Conservation (phyloP, 2,329 filamentous ascomycete genomes). For the Exophiala viscosa region DNA sequence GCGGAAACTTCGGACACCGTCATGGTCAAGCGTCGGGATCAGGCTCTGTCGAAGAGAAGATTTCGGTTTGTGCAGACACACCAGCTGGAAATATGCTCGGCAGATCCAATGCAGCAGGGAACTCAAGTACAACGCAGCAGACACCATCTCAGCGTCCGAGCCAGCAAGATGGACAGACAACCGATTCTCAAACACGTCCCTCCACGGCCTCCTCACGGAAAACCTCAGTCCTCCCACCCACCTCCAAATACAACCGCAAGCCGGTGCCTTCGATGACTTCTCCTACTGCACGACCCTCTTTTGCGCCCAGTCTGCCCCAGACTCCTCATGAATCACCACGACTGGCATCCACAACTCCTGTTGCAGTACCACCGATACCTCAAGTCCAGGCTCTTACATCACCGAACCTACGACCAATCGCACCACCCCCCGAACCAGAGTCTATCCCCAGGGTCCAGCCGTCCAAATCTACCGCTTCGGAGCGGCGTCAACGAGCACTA, state of each 20-base stretch:
- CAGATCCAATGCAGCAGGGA: constrained; percentile 15
- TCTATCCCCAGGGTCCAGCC: constrained; percentile 12
- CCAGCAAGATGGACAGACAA: constrained; percentile 1
- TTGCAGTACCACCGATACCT: background rate
- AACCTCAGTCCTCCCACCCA: constrained; percentile 20
- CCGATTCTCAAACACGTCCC: constrained; percentile 16
- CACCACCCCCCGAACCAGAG: constrained; percentile 10
- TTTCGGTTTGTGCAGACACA: constrained; percentile 13
- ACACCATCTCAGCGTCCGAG: constrained; percentile 2
- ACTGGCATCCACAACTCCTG: constrained; percentile 4
- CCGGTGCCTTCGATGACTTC: constrained; percentile 13
- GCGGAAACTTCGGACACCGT: constrained; percentile 8
- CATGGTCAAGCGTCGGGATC: constrained; percentile 12
- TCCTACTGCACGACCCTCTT: constrained; percentile 9
- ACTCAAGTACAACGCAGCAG: constrained; percentile 16
- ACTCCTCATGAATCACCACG: constrained; percentile 24
- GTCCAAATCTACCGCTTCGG: constrained; percentile 24
- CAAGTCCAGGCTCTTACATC: constrained; percentile 6
- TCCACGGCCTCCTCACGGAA: constrained; percentile 21
- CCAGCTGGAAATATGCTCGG: constrained; percentile 1
- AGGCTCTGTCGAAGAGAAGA: constrained; percentile 20
- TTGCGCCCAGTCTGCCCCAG: constrained; percentile 16
- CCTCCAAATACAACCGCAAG: constrained; percentile 29
- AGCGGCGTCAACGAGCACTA: constrained; percentile 23
- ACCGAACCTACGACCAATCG: constrained; percentile 11